A percentile compares a stretch with the other conserved stretches of the same genome.
Conservation (phyloP, 192 early-diverging fungal genomes). For the Diversispora epigaea region DNA sequence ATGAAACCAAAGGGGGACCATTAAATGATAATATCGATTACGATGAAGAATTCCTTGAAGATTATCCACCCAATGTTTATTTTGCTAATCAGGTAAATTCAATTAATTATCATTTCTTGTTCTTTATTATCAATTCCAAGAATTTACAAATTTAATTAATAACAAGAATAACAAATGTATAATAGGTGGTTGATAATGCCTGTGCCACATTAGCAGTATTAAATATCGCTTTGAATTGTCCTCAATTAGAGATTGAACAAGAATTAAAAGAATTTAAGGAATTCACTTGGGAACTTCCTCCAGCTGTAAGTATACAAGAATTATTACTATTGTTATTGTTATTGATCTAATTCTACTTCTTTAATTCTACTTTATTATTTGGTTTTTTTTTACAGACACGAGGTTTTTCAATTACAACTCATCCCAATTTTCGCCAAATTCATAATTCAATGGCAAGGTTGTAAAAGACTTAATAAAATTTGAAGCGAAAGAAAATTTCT, state of each 20-base stretch:
- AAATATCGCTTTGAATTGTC: conserved; percentile 61
- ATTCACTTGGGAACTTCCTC: conserved; percentile 58
- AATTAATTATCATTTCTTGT: neutral
- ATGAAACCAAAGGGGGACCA: conserved; percentile 10
- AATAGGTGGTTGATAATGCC: conserved; percentile 66
- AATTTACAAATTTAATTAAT: conserved; percentile 34
- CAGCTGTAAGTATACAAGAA: conserved; percentile 42
- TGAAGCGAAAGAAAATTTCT: neutral
- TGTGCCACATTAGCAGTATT: conserved; percentile 73
- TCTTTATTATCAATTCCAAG: neutral
- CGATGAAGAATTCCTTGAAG: conserved; percentile 5
- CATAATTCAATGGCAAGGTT: conserved; percentile 60
- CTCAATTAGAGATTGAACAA: conserved; percentile 54
- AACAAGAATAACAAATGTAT: conserved; percentile 3
- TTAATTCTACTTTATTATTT: neutral
- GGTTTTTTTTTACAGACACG: conserved; percentile 37
- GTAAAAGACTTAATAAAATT: neutral
- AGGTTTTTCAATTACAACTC: conserved; percentile 61
- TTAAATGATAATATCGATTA: neutral
- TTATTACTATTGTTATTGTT: neutral
- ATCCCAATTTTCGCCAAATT: conserved; percentile 54
- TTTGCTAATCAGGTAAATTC: conserved; percentile 40
- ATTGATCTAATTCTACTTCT: neutral
- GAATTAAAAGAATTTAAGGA: conserved; percentile 57
- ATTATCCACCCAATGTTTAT: conserved; percentile 30